Evolutionary conservation across 139 green algal species (phyloP), one percentile per base, ranked within the genome.

Genomic region (Zygnema cylindricum): DNA sequence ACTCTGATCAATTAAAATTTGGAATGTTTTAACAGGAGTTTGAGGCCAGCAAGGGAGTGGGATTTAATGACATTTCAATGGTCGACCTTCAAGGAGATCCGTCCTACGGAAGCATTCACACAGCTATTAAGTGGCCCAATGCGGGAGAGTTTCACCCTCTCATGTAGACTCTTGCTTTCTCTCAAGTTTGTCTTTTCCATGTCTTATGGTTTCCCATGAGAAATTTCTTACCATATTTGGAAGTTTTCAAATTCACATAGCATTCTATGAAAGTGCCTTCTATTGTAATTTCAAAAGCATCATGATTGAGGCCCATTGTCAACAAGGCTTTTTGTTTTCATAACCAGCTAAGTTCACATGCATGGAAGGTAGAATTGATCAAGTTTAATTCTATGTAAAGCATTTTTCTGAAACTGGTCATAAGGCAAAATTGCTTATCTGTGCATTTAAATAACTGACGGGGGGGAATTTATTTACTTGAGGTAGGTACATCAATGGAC

Each of bases 401-500:
- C n/a, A n/a, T n/a, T n/a, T n/a, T n/a, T n/a, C n/a, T n/a, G n/a
- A n/a, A n/a, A n/a, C n/a, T n/a, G n/a, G n/a, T n/a, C n/a, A n/a
- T n/a, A n/a, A n/a, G n/a, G n/a, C n/a, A n/a, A n/a, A n/a, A n/a
- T n/a, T n/a, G n/a, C n/a, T n/a, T n/a, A n/a, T n/a, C n/a, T n/a
- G n/a, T n/a, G n/a, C n/a, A n/a, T n/a, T n/a, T n/a, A n/a, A n/a
- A n/a, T n/a, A n/a, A n/a, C n/a, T n/a, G n/a, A n/a, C n/a, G n/a
- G n/a, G n/a, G n/a, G n/a, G n/a, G n/a, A n/a, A n/a, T n/a, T n/a
- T 63, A 7, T 63, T 16, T 63, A 16, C 49, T 79, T 7, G 11
- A 16, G 7, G n/a, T 75, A 90, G 76, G 77, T 91, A 91, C 35
- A 30, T 91, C 1, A 86, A 94, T 40, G 94, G 94, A 2, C 83